Evolutionary conservation across 129 eudicot species (phyloP).

Genomic region (Pulicaria dysenterica): DNA sequence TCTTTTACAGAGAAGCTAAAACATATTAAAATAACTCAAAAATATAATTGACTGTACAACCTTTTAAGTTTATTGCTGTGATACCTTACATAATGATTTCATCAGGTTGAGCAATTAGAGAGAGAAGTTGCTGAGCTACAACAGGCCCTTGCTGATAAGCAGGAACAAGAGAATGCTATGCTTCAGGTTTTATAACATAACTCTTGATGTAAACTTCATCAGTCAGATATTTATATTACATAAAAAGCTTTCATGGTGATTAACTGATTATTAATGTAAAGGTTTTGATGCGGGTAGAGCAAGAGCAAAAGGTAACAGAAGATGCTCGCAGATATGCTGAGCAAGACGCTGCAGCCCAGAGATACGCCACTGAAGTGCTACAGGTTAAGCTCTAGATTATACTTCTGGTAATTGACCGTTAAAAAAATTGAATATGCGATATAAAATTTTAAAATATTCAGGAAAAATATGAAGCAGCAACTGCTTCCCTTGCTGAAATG

Average conservation of each 20-base stretch:
- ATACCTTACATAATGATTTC: background rate
- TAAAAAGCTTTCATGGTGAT: slow-evolving; percentile 3
- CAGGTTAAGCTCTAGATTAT: slow-evolving; percentile 47
- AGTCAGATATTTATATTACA: background rate
- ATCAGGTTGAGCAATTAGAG: slow-evolving; percentile 85
- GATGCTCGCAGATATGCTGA: slow-evolving; percentile 96
- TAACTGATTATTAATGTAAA: slow-evolving; percentile 22
- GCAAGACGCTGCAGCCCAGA: slow-evolving; percentile 96
- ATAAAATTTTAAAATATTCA: slow-evolving; percentile 19
- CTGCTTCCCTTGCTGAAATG: slow-evolving; percentile 78
- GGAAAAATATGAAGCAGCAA: slow-evolving; percentile 82
- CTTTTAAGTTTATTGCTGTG: background rate
- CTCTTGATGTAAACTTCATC: background rate
- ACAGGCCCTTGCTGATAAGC: slow-evolving; percentile 75
- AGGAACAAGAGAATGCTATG: slow-evolving; percentile 96
- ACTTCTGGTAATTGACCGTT: slow-evolving; percentile 3
- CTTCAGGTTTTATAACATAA: slow-evolving; percentile 64
- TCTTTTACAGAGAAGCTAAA: background rate
- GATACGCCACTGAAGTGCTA: slow-evolving; percentile 78
- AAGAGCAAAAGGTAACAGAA: slow-evolving; percentile 94
- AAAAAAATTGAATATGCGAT: background rate
- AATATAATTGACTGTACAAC: background rate
- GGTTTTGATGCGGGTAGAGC: slow-evolving; percentile 95
- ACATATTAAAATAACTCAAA: background rate
- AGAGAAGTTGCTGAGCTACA: slow-evolving; percentile 66